Percentiles rank a stretch among this genome's conserved stretches.
Conservation (phyloP, 2,329 filamentous ascomycete species). For the Xylariomycetidae sp. region DNA sequence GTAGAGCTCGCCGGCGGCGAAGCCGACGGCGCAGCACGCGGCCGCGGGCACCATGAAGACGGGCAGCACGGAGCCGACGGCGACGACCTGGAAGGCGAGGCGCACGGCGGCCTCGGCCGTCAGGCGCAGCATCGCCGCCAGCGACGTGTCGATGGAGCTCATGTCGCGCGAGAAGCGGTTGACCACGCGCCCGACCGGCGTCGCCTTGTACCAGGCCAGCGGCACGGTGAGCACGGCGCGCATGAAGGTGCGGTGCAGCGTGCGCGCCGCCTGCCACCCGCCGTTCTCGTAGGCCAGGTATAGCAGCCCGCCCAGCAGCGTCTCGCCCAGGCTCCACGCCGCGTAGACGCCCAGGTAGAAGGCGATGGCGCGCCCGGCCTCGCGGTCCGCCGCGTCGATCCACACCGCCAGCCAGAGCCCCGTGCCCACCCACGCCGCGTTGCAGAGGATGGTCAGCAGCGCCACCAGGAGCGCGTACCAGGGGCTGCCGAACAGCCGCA, state of each 20-base stretch:
- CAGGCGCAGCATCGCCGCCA: slow-evolving; percentile 38
- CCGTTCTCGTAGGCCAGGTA: slow-evolving; percentile 47
- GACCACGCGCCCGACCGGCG: slow-evolving; percentile 45
- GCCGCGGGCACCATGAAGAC: slow-evolving; percentile 37
- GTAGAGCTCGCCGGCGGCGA: slow-evolving; percentile 37
- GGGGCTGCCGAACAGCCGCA: slow-evolving; percentile 44
- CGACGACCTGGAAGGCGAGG: slow-evolving; percentile 29
- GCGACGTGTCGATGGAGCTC: slow-evolving; percentile 44
- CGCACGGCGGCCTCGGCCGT: slow-evolving; percentile 33
- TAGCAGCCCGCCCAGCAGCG: slow-evolving; percentile 34
- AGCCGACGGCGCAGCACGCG: slow-evolving; percentile 30
- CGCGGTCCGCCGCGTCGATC: slow-evolving; percentile 44
- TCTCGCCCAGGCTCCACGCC: slow-evolving; percentile 36
- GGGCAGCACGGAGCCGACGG: slow-evolving; percentile 36
- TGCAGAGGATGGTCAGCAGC: slow-evolving; percentile 33
- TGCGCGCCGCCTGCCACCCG: slow-evolving; percentile 49
- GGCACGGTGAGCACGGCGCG: slow-evolving; percentile 46
- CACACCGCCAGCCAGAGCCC: slow-evolving; percentile 46
- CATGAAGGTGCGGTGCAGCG: slow-evolving; percentile 47
- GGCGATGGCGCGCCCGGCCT: slow-evolving; percentile 36
- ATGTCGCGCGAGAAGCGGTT: slow-evolving; percentile 54
- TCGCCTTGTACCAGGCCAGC: slow-evolving; percentile 50
- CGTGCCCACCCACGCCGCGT: slow-evolving; percentile 35
- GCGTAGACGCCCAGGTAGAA: slow-evolving; percentile 51
- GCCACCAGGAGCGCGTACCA: slow-evolving; percentile 35